Conservation (phyloP, 352 stramenopile genomes). For the Hyaloperonospora arabidopsidis region DNA sequence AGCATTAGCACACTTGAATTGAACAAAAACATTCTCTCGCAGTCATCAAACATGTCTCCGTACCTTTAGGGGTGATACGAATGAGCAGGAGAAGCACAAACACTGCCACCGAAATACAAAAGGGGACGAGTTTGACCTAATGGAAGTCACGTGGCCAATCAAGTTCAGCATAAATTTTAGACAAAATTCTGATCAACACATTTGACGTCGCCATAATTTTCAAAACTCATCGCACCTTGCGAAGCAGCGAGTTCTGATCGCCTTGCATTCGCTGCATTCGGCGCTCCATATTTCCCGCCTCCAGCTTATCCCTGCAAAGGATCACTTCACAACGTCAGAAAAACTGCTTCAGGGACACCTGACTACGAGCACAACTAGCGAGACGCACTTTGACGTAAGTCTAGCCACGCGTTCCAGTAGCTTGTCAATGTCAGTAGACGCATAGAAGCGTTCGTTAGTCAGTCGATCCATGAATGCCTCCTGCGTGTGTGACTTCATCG, state of each 20-base stretch:
- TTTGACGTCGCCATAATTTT: no score
- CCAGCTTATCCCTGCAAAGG: conserved; percentile 63
- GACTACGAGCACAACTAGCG: conserved; percentile 4
- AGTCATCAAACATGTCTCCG: background rate
- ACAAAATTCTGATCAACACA: conserved; percentile 10
- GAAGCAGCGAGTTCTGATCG: conserved; percentile 74
- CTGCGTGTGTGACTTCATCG: conserved; percentile 57
- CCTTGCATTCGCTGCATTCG: conserved; percentile 76
- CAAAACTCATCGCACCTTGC: conserved; percentile 39
- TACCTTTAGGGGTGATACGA: conserved; percentile 69
- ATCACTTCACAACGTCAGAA: conserved; percentile 5
- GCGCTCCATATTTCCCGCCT: conserved; percentile 82
- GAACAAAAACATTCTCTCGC: background rate
- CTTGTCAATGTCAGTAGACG: conserved; percentile 65
- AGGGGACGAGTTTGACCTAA: conserved; percentile 75
- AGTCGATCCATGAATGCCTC: conserved; percentile 78
- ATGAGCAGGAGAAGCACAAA: conserved; percentile 72
- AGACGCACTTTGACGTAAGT: conserved; percentile 67
- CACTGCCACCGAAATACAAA: conserved; percentile 58
- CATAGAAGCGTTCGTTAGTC: conserved; percentile 70
- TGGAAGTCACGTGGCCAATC: background rate
- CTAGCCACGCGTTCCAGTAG: conserved; percentile 73
- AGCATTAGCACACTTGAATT: background rate
- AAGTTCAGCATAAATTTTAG: background rate
- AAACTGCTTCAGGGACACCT: background rate